phyloP scores from a whole-genome alignment of 257 asterid genomes.

The Solanum virginianum region DNA sequence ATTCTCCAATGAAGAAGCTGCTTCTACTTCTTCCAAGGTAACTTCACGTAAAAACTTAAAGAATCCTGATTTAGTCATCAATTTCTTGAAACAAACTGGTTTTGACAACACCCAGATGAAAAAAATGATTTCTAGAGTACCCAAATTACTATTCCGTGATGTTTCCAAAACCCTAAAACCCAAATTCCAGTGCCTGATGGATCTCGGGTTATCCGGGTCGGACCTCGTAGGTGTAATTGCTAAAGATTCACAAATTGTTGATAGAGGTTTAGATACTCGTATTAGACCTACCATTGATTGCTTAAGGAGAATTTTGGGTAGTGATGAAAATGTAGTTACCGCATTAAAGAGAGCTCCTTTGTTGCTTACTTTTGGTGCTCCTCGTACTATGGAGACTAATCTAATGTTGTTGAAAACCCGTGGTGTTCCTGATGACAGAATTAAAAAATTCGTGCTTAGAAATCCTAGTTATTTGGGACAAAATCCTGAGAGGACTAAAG shows the following conservation, averaged over 20 bases:
- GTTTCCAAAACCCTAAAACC: conserved; percentile 5
- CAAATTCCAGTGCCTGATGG: not conserved
- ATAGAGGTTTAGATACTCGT: not conserved
- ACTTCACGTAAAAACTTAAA: not conserved
- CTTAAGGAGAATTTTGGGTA: not conserved
- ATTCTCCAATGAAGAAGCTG: conserved; percentile 2
- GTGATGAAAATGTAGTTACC: not conserved
- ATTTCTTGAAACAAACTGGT: conserved; percentile 1
- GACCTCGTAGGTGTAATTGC: not conserved
- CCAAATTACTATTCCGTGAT: not conserved
- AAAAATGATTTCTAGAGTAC: not conserved
- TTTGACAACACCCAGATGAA: not conserved
- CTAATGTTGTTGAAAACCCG: not conserved
- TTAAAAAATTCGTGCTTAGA: not conserved
- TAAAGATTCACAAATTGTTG: not conserved
- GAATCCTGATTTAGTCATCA: not conserved
- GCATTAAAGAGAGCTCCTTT: not conserved
- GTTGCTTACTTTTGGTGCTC: not conserved
- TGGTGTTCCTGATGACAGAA: not conserved
- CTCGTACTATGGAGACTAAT: not conserved
- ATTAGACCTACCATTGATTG: not conserved
- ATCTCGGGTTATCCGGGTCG: not conserved
- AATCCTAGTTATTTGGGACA: not conserved
- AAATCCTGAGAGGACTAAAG: not conserved
- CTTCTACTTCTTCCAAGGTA: not conserved